Conservation (phyloP, 1,284 basidiomycete species). For the Naganishia liquefaciens region DNA sequence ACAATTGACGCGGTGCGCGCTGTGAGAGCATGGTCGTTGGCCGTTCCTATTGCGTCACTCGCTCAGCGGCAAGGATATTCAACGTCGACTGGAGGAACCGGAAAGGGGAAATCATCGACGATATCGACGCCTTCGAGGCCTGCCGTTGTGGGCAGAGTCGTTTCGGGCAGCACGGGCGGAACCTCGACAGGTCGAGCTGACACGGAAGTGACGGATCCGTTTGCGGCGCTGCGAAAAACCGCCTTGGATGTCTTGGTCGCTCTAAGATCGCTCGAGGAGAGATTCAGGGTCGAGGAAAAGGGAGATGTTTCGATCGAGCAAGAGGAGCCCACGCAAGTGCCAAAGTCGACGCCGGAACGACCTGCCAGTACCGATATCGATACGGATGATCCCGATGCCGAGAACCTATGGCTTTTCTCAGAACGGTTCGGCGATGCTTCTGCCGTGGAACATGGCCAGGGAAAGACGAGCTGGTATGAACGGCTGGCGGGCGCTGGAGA, state of each 20-base stretch:
- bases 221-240: conserved; percentile 41
- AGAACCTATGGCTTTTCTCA: conserved; percentile 45
- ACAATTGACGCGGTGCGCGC: conserved; percentile 28
- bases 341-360: neutral
- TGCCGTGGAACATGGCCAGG: conserved; percentile 26
- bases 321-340: neutral
- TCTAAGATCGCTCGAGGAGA: conserved; percentile 48
- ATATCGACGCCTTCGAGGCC: conserved; percentile 34
- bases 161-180: neutral
- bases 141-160: conserved; percentile 13
- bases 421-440: conserved; percentile 39
- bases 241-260: conserved; percentile 49
- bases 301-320: conserved; percentile 1
- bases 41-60: conserved; percentile 19
- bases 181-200: neutral
- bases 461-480: conserved; percentile 49
- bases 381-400: conserved; percentile 41
- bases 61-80: neutral
- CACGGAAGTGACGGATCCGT: conserved; percentile 34
- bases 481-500: conserved; percentile 36
- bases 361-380: conserved; percentile 19
- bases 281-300: conserved; percentile 35
- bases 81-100: neutral
- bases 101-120: conserved; percentile 3
- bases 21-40: conserved; percentile 30